Base-by-base conservation (phyloP, 345 rosid species). In the Bruguiera gymnorhiza region DNA sequence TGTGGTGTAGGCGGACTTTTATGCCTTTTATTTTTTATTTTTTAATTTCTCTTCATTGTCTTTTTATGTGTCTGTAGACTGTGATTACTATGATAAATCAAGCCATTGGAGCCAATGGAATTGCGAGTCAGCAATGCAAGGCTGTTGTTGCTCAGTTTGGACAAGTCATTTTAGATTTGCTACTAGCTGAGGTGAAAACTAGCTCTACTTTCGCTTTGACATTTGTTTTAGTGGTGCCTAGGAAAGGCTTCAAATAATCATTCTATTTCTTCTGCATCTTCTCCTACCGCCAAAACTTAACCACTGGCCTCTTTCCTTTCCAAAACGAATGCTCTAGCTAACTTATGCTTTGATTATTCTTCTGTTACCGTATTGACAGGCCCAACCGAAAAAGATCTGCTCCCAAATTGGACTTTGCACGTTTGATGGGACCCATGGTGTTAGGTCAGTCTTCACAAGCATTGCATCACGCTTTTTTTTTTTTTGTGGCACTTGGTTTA, bases 41-140 rank as follows among this genome's bases (percentile, higher is more conserved):
- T 9, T 70, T 62, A 0, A 46, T 13, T 2, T 52, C 56, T 57
- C 7, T 18, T 51, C 19, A 36, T 60, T 37, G 48, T 11, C 57
- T 68, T 30, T 18, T 20, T 50, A 55, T 26, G 23, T 30, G 18
- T 63, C 54, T 76, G 20, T 69, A 77, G 76, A 39, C 76, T 39
- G 70, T 77, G 56, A 51, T 77, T 72, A 63, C 80, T 67, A 63
- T 72, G 80, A 77, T 77, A 63, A 77, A 77, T 39, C 60, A 72
- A 34, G 80, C 73, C 23, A 77, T 77, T 34, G 80, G 80, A 63
- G 80, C 76, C 23, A 18, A 67, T 29, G 80, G 80, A 58, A 62
- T 68, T 27, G 76, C 31, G 52, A 77, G 76, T 67, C 80, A 72
- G 76, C 58, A 77, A 60, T 77, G 80, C 67, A 77, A 72, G 50